Conservation (phyloP, 306 rosid genomes). For the Mucuna pruriens region DNA sequence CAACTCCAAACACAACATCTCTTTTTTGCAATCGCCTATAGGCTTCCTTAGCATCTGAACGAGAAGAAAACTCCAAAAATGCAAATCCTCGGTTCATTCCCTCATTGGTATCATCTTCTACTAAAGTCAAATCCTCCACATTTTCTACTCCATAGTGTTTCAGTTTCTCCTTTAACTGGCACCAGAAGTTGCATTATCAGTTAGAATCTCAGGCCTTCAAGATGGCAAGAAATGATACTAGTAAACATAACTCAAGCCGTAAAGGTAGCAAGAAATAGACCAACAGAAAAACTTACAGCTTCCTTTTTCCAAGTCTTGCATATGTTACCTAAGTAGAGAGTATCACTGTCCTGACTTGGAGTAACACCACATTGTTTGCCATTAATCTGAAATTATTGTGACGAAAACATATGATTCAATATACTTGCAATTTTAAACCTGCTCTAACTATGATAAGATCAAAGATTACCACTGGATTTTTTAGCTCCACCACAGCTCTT, state of each 20-base stretch:
- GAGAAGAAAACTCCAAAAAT: conserved; percentile 86
- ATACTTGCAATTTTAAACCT: conserved; percentile 34
- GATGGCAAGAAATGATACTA: conserved; percentile 16
- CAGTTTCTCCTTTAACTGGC: conserved; percentile 89
- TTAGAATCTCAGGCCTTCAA: conserved; percentile 46
- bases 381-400: conserved; percentile 80
- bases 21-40: conserved; percentile 82
- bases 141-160: conserved; percentile 84
- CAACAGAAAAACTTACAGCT: conserved; percentile 75
- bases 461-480: conserved; percentile 81
- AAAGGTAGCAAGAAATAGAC: conserved; percentile 31
- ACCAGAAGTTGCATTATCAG: conserved; percentile 44
- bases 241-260: conserved; percentile 31
- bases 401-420: conserved; percentile 46
- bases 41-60: conserved; percentile 90
- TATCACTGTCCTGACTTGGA: conserved; percentile 82
- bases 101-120: conserved; percentile 78
- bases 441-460: conserved; percentile 44
- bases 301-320: conserved; percentile 94
- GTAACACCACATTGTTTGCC: conserved; percentile 96
- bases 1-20: conserved; percentile 92
- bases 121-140: conserved; percentile 84
- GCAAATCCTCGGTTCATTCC: conserved; percentile 96
- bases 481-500: conserved; percentile 81
- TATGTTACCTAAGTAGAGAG: conserved; percentile 90